These are phyloP conservation scores for Coemansia sp. DNA, from an alignment of 192 early-diverging fungal species.

Conservation along the genomic window DNA sequence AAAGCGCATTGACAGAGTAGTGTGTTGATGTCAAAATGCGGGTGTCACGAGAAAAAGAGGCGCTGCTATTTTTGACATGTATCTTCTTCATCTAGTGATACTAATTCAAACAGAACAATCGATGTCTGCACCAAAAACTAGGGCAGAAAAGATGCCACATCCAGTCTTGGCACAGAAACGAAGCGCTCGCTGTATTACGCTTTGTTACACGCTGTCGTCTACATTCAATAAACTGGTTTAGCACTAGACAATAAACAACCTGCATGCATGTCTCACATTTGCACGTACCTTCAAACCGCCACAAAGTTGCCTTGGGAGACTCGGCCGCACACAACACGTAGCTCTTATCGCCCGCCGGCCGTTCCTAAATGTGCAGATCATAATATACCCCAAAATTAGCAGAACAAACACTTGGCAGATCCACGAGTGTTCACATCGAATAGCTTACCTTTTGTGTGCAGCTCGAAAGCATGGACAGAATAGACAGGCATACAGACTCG, in stretches of 20 bases:
- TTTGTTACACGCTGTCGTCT: conserved; percentile 35
- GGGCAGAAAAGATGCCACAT: neutral
- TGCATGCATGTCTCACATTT: neutral
- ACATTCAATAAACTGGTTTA: conserved; percentile 10
- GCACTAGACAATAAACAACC: neutral
- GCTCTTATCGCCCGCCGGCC: conserved; percentile 17
- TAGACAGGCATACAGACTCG: conserved; percentile 81
- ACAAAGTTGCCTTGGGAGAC: conserved; percentile 34
- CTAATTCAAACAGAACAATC: too few relatives aligned
- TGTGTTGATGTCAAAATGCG: neutral
- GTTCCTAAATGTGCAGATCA: conserved; percentile 19
- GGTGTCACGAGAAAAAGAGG: neutral
- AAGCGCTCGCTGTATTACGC: neutral
- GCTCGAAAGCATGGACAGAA: conserved; percentile 92
- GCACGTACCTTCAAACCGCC: conserved; percentile 38
- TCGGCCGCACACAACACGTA: conserved; percentile 17
- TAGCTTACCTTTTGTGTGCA: conserved; percentile 66
- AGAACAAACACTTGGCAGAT: conserved; percentile 19
- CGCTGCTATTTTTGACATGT: neutral
- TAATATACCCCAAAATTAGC: neutral
- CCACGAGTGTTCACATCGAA: neutral
- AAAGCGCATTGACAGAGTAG: neutral
- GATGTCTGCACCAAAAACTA: too few relatives aligned
- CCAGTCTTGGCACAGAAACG: neutral
- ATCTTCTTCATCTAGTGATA: neutral